Evolutionary conservation across 352 stramenopile genomes (phyloP), one percentile per base, ranked within the genome.

Genomic region (Phytophthora vignae): DNA sequence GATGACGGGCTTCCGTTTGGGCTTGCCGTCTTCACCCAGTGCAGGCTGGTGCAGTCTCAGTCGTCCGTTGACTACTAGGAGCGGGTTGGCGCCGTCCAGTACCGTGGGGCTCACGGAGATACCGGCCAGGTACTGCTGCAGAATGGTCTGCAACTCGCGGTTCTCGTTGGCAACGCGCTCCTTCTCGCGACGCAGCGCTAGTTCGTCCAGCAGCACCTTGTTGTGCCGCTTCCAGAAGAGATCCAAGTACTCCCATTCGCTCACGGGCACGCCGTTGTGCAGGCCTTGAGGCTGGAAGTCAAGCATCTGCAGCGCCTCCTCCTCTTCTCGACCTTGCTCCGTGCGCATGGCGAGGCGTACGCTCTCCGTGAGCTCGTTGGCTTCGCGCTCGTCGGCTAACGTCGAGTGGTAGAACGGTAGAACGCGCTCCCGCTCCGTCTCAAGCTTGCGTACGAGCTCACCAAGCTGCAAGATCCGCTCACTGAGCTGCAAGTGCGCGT

Each of bases 221-320:
- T 99, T 99, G 83, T 97, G 98, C 12, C 96, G 94, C 72, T 98
- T 95, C 88, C 94, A 98, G 78, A 99, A 99, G 22, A 94, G 76
- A 67, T 96, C 92, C 25, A 98, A 76, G 63, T 90, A 90, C 59
- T 96, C 84, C 88, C 88, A 93, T 61, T 93, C 88, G 55, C 83
- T 83, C 6, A 93, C 82, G 15, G 73, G 55, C 5, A 89, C 73
- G 25, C 84, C 79, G 31, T 87, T 81, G n/a, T 77, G 54, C 31
- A 85, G 53, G 19, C 87, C 85, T 44, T 91, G 83, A 17, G 90
- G 82, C 71, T 92, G 79, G 67, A 93, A 87, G 17, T 65, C 50
- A 14, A 69, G 58, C 68, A 79, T 74, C 46, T 78, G 48, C 73
- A 90, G 57, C 44, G 75, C 68, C 44, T 83, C 82, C 49, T 88